phyloP scores from a whole-genome alignment of 2,329 filamentous ascomycete genomes.

The Claviceps monticola region DNA sequence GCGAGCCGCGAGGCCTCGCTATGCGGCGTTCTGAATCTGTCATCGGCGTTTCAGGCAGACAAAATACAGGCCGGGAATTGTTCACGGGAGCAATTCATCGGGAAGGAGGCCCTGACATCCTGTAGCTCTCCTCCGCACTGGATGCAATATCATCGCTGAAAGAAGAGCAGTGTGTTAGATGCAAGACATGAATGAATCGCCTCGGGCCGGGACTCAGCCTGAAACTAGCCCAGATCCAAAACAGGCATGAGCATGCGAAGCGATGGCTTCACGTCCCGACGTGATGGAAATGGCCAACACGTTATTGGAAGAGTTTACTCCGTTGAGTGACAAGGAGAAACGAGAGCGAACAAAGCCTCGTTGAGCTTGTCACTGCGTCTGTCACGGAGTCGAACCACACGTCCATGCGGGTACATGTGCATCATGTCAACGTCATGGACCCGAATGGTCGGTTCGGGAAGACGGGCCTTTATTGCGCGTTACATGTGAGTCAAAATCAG shows the following conservation, averaged over 20 bases:
- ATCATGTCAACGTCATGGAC: neutral
- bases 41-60: neutral
- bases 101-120: neutral
- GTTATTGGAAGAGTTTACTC: too few species aligned
- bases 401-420: neutral
- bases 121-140: neutral
- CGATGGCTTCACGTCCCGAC: neutral
- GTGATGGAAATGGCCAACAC: neutral
- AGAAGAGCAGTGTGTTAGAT: neutral
- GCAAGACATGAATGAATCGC: neutral
- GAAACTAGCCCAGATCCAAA: neutral
- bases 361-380: neutral
- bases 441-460: neutral
- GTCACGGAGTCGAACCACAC: neutral
- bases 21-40: neutral
- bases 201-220: neutral
- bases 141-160: neutral
- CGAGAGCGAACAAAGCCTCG: neutral
- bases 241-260: neutral
- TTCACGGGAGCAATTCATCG: neutral
- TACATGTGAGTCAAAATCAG: too few species aligned
- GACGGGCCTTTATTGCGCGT: neutral
- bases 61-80: neutral
- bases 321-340: neutral
- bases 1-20: neutral